Evolutionary conservation across 176 grass and related monocot genomes (phyloP).

Genomic region (Oryza australiensis): DNA sequence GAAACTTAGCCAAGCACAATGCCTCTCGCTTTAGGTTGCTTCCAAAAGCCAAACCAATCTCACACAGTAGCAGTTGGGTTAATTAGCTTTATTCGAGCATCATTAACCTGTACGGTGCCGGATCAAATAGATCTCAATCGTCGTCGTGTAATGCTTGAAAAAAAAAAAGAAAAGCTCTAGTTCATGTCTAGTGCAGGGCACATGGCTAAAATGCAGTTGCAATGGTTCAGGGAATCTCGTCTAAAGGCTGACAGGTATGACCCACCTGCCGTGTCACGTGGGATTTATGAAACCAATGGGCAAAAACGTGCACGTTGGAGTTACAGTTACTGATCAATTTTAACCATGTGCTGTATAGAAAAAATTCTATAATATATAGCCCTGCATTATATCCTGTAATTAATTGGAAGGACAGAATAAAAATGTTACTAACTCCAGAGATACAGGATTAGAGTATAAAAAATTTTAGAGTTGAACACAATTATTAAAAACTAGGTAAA

Average conservation of each 20-base stretch:
- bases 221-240: background rate
- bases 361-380: too few species aligned
- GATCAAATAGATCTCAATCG: constrained; percentile 27
- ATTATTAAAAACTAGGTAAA: too few species aligned
- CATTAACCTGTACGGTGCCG: constrained; percentile 7
- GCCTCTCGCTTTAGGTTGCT: constrained; percentile 29
- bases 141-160: background rate
- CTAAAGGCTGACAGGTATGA: background rate
- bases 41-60: constrained; percentile 41
- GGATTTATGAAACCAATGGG: background rate
- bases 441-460: too few species aligned
- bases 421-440: too few species aligned
- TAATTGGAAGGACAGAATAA: too few species aligned
- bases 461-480: too few species aligned
- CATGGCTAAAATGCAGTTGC: constrained; percentile 29
- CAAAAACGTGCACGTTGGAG: too few species aligned
- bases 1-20: background rate
- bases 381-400: too few species aligned
- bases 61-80: background rate
- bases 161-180: constrained; percentile 9
- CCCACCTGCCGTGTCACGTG: background rate
- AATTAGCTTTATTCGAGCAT: constrained; percentile 14
- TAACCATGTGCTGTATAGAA: too few species aligned
- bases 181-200: background rate
- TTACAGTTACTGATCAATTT: too few species aligned